phyloP scores from a whole-genome alignment of 495 filamentous ascomycete genomes.

The Aspergillus kassunensis region DNA sequence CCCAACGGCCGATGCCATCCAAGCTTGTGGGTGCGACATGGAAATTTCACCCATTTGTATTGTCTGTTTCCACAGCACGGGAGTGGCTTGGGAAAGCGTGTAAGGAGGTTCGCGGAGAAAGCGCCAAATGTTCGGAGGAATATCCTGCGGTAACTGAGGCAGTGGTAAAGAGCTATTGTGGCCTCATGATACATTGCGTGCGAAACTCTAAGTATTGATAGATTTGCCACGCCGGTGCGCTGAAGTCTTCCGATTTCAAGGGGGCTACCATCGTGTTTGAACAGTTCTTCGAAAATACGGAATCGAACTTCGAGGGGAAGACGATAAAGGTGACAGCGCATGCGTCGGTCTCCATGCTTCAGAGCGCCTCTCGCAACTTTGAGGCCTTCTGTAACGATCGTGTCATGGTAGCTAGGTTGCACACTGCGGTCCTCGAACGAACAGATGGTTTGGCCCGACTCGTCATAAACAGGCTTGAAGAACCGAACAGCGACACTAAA shows the following conservation, averaged over 20 bases:
- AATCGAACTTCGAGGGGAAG: slow-evolving; percentile 15
- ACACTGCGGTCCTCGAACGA: slow-evolving; percentile 2
- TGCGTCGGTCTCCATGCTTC: neutral
- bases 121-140: slow-evolving; percentile 21
- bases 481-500: slow-evolving; percentile 7
- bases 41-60: neutral
- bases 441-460: neutral
- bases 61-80: slow-evolving; percentile 2
- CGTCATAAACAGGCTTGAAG: slow-evolving; percentile 5
- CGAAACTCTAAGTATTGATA: slow-evolving; percentile 15
- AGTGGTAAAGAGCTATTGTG: slow-evolving; percentile 21
- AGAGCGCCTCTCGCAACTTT: slow-evolving; percentile 4
- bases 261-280: slow-evolving; percentile 6
- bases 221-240: neutral
- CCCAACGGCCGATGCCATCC: slow-evolving; percentile 10
- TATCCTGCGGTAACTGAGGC: slow-evolving; percentile 28
- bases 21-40: slow-evolving; percentile 3
- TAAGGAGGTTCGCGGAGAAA: slow-evolving; percentile 10
- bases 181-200: slow-evolving; percentile 21
- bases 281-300: slow-evolving; percentile 12
- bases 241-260: slow-evolving; percentile 13
- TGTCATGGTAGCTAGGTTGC: slow-evolving; percentile 9
- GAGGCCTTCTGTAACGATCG: slow-evolving; percentile 2
- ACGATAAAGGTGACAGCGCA: slow-evolving; percentile 11
- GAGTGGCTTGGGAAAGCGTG: slow-evolving; percentile 6